Evolutionary conservation across 257 asterid genomes (phyloP).

Genomic region (Gardenia jasminoides): DNA sequence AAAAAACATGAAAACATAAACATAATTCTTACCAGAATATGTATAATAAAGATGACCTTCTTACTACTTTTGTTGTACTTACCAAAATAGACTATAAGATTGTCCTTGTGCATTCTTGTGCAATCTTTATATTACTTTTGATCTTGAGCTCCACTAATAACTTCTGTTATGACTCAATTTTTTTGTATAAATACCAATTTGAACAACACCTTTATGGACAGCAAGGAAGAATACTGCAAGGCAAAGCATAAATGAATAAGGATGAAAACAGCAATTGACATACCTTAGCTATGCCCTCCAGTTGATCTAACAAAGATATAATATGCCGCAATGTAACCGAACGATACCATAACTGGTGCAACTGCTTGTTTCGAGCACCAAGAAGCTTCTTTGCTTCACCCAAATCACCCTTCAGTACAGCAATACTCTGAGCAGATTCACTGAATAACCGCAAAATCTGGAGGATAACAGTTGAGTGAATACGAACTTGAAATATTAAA

Average conservation of each 20-base stretch:
- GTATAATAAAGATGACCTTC: neutral
- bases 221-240: constrained; percentile 5
- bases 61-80: neutral
- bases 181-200: neutral
- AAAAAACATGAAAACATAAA: neutral
- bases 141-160: neutral
- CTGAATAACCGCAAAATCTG: constrained; percentile 96
- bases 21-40: neutral
- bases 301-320: constrained; percentile 90
- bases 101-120: neutral
- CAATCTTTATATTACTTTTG: neutral
- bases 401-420: constrained; percentile 75
- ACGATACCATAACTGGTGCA: constrained; percentile 97
- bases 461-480: constrained; percentile 16
- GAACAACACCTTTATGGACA: neutral
- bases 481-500: neutral
- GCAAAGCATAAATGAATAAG: neutral
- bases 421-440: constrained; percentile 91
- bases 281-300: constrained; percentile 98
- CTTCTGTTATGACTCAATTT: neutral
- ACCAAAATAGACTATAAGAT: neutral
- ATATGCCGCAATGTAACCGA: constrained; percentile 98
- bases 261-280: constrained; percentile 25
- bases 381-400: constrained; percentile 83
- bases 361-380: constrained; percentile 91